Conservation (phyloP, 345 rosid genomes). For the Gossypium arboreum region DNA sequence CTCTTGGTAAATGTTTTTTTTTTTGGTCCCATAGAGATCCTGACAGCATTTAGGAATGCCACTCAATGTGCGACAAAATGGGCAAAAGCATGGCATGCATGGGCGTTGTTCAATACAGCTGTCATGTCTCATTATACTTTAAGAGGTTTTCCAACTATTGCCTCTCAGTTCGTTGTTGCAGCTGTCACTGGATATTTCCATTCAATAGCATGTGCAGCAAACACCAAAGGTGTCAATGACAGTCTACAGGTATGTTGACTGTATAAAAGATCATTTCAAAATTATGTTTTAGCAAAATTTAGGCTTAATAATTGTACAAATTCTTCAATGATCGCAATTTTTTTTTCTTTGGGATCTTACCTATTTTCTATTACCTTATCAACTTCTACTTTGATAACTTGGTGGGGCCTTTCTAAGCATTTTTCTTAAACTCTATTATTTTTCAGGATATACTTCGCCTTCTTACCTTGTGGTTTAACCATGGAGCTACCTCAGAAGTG, state of each 20-base stretch:
- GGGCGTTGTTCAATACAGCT: constrained; percentile 97
- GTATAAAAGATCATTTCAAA: neutral
- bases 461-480: constrained; percentile 97
- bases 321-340: neutral
- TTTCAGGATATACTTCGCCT: constrained; percentile 97
- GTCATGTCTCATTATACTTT: constrained; percentile 90
- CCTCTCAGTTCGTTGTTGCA: constrained; percentile 77
- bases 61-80: constrained; percentile 75
- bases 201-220: constrained; percentile 91
- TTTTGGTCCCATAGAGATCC: constrained; percentile 48
- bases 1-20: neutral
- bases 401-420: neutral
- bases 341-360: neutral
- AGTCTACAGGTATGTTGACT: constrained; percentile 75
- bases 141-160: constrained; percentile 51
- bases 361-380: neutral
- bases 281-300: no score
- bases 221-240: constrained; percentile 93
- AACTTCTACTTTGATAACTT: neutral
- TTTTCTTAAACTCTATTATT: constrained; percentile 3
- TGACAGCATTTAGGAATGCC: constrained; percentile 64
- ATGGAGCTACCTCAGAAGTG: constrained; percentile 89
- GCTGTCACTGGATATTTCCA: constrained; percentile 99
- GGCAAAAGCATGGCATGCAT: constrained; percentile 97
- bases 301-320: neutral